Base-by-base conservation (phyloP, 2,329 filamentous ascomycete genomes). In the Aureobasidium sp. region DNA sequence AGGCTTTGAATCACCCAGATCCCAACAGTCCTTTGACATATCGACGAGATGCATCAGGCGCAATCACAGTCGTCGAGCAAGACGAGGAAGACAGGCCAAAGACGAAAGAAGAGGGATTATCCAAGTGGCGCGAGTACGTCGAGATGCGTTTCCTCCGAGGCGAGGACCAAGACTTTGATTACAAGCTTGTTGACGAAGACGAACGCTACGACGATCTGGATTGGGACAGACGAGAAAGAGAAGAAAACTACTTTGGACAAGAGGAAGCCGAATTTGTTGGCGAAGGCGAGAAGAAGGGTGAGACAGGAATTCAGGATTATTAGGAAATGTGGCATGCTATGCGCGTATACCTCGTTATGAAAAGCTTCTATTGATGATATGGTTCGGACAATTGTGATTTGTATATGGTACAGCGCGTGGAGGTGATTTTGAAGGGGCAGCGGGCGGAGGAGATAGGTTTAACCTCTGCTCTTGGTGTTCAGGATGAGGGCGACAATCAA, bases 401-500 rank as follows among this genome's bases (percentile, higher is more conserved):
- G 34, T 41, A 60, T 49, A 45, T 51, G 57, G 9, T 60, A 60
- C 57, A 60, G 37, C 41, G 57, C 36, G 45, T 31, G 36, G 44
- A 25, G 45, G 45, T 60, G 36, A 20, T 37, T 29, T 34, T 37
- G 42, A 42, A 15, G 17, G 44, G 14, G 44, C 12, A 51, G 44
- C 25, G 42, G 53, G 15, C 41, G 25, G 17, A 17, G 55, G 31
- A 39, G 42, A 39, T 9, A n/a, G 15, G 39, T 64, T 73, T 70
- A 78, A 63, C 83, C 84, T 77, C 82, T 86, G 79, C 82, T 87
- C 80, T 91, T 91, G 65, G 90, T 94, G 84, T 96, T 96, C 72
- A 97, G 84, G 72, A 97, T 93, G 47, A 97, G 84, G 62, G 90
- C 91, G 65, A 97, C 92, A 73, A 97, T 97, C 67, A 97, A 84